Evolutionary conservation across 2,329 filamentous ascomycete species (phyloP).

Genomic region (Fusarium heterosporum): DNA sequence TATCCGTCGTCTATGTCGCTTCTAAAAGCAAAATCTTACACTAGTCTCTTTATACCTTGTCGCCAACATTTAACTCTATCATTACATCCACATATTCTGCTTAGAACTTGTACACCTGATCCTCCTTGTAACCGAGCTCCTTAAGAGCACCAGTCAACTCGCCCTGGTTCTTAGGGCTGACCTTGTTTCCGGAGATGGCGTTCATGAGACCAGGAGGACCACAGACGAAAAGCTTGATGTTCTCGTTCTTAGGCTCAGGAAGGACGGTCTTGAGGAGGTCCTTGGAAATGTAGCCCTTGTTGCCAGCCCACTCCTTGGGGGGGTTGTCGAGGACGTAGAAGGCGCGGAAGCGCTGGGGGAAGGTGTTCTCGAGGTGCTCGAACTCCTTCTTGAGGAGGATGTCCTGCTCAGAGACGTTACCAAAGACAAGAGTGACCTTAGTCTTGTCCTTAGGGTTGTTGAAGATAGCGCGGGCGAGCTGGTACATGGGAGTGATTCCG

Average conservation of each 20-base stretch:
- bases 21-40: constrained; percentile 47
- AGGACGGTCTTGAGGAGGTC: constrained; percentile 94
- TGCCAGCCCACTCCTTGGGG: constrained; percentile 81
- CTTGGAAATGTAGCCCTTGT: constrained; percentile 86
- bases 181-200: constrained; percentile 88
- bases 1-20: constrained; percentile 37
- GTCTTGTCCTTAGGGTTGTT: constrained; percentile 97
- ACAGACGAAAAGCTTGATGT: constrained; percentile 97
- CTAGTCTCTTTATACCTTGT: constrained; percentile 23
- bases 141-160: constrained; percentile 85
- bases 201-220: constrained; percentile 95
- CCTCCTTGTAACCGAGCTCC: constrained; percentile 75
- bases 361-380: constrained; percentile 89
- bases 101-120: constrained; percentile 97
- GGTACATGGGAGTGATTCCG: constrained; percentile 98
- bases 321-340: constrained; percentile 93
- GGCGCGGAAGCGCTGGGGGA: constrained; percentile 92
- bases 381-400: constrained; percentile 91
- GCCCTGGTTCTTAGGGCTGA: constrained; percentile 92
- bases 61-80: constrained; percentile 19
- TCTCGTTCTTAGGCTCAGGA: constrained; percentile 89
- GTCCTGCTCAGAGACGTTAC: constrained; percentile 89
- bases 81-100: constrained; percentile 9
- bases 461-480: constrained; percentile 91
- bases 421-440: constrained; percentile 95